A percentile compares a stretch with the other conserved stretches of the same genome.
phyloP scores from a whole-genome alignment of 306 rosid species.

The Canavalia ensiformis region DNA sequence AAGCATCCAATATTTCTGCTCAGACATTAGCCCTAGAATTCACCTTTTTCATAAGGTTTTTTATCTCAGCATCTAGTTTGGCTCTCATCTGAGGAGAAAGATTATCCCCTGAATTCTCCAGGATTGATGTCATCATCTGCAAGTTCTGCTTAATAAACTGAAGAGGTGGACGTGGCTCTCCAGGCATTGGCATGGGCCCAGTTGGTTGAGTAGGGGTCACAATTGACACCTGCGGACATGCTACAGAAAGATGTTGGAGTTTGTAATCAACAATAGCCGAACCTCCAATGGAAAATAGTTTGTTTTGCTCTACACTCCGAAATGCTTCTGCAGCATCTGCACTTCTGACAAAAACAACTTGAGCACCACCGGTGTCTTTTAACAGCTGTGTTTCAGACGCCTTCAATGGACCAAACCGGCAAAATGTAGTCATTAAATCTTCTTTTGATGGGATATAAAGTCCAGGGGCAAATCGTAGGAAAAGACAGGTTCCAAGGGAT shows the following conservation, averaged over 20 bases:
- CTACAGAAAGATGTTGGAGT: conserved; percentile 60
- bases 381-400: conserved; percentile 66
- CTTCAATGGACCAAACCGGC: conserved; percentile 80
- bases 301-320: conserved; percentile 63
- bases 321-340: conserved; percentile 76
- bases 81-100: conserved; percentile 74
- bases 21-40: conserved; percentile 58
- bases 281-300: conserved; percentile 60
- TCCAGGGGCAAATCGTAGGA: conserved; percentile 71
- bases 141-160: conserved; percentile 71
- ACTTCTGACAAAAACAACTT: conserved; percentile 65
- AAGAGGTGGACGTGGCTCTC: conserved; percentile 61
- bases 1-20: conserved; percentile 27
- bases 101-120: conserved; percentile 73
- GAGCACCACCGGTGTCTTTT: conserved; percentile 60
- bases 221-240: conserved; percentile 33
- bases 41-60: conserved; percentile 76
- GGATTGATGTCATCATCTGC: conserved; percentile 76
- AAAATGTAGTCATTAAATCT: conserved; percentile 68
- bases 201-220: conserved; percentile 45
- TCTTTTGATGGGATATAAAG: conserved; percentile 71
- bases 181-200: conserved; percentile 35
- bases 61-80: conserved; percentile 71
- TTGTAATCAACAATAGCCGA: conserved; percentile 59
- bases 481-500: conserved; percentile 63